Evolutionary conservation across 2,329 filamentous ascomycete genomes (phyloP).

Genomic region (Coniochaeta sp.): DNA sequence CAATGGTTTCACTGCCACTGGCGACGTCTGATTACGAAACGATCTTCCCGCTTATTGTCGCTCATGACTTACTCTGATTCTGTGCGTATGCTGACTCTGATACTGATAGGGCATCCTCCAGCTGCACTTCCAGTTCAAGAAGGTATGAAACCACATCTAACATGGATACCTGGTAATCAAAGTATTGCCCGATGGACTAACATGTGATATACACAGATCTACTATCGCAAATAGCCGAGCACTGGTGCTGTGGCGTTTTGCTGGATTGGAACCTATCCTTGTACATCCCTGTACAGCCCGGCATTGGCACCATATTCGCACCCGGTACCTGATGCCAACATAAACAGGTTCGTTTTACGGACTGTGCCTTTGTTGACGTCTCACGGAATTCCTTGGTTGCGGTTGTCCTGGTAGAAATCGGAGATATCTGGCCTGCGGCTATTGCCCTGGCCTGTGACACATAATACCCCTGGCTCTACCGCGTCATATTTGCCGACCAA

Average conservation of each 20-base stretch:
- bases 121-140: constrained; percentile 98
- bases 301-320: neutral
- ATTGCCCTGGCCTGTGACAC: neutral
- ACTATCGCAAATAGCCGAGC: constrained; percentile 27
- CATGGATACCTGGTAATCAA: neutral
- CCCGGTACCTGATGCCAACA: neutral
- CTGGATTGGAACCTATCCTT: neutral
- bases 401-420: neutral
- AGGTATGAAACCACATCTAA: constrained; percentile 45
- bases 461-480: neutral
- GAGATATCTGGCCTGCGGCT: neutral
- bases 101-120: constrained; percentile 74
- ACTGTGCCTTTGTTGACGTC: neutral
- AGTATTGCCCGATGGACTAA: constrained; percentile 1
- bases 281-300: neutral
- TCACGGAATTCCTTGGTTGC: neutral
- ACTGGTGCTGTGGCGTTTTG: neutral
- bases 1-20: neutral
- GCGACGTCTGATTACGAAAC: neutral
- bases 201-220: constrained; percentile 22
- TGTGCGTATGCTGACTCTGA: constrained; percentile 16
- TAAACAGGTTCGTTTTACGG: neutral
- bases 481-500: neutral
- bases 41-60: neutral
- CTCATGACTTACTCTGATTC: neutral